These are phyloP conservation scores for Leishmania tarentolae DNA, from an alignment of 208 protist genomes.

Conservation along the genomic window DNA sequence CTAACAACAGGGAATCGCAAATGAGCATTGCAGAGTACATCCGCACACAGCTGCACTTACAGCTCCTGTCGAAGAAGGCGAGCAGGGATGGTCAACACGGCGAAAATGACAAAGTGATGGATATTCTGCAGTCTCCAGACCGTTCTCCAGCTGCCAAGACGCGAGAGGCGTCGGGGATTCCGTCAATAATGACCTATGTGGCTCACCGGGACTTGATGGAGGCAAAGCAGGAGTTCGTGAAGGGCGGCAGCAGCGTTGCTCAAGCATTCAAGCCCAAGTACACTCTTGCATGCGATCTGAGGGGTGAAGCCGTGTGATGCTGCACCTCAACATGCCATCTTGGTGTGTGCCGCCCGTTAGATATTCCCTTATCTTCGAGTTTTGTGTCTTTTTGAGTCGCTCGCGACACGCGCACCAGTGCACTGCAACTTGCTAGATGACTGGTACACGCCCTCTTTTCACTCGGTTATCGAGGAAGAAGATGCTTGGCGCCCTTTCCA, in stretches of 20 bases:
- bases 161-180: constrained; percentile 24
- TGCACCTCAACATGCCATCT: not conserved
- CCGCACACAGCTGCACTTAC: constrained; percentile 36
- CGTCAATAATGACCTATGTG: constrained; percentile 51
- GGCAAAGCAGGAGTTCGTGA: constrained; percentile 55
- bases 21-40: constrained; percentile 69
- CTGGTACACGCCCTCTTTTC: not conserved
- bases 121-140: not conserved
- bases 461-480: not conserved
- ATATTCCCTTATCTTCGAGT: not conserved
- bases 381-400: not conserved
- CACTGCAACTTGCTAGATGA: not conserved
- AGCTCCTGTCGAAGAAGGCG: constrained; percentile 6
- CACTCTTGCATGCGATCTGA: constrained; percentile 27
- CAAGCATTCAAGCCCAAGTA: constrained; percentile 58
- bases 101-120: not conserved
- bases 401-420: not conserved
- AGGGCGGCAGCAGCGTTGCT: constrained; percentile 22
- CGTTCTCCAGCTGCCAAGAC: constrained; percentile 6
- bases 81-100: not conserved
- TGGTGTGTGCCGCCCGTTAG: not conserved
- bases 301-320: not conserved
- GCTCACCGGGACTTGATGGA: constrained; percentile 82
- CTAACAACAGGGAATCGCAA: constrained; percentile 64
- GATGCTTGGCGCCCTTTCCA: not conserved